Conservation (phyloP, 805 yeast species). For the Monosporozyma siamensis region DNA sequence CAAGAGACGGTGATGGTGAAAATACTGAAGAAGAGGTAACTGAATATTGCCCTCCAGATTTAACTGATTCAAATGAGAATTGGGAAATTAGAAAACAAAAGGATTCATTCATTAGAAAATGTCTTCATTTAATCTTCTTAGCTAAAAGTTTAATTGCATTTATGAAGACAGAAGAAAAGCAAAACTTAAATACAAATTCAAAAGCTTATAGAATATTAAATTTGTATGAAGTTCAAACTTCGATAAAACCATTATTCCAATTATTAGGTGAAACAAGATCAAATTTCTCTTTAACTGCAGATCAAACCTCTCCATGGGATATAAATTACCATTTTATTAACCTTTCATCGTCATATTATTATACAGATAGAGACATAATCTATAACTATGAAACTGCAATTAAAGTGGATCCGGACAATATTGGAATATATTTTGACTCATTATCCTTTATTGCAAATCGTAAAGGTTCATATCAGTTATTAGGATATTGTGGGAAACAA, state of each 20-base stretch:
- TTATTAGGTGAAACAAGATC: conserved; percentile 22
- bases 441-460: conserved; percentile 41
- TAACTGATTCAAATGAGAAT: conserved; percentile 29
- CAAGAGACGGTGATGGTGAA: conserved; percentile 21
- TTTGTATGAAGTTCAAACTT: conserved; percentile 14
- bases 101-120: conserved; percentile 47
- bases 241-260: conserved; percentile 25
- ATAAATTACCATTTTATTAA: conserved; percentile 33
- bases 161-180: conserved; percentile 6
- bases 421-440: conserved; percentile 51
- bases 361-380: conserved; percentile 40
- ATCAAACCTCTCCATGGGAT: conserved; percentile 11
- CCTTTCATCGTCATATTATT: conserved; percentile 41
- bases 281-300: neutral
- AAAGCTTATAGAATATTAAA: conserved; percentile 25
- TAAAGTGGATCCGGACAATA: conserved; percentile 35
- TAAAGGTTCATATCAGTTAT: conserved; percentile 39
- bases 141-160: conserved; percentile 29
- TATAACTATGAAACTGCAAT: conserved; percentile 38
- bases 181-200: conserved; percentile 10
- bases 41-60: conserved; percentile 41
- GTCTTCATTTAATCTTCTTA: conserved; percentile 43
- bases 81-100: conserved; percentile 26
- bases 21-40: too few species aligned
- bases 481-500: conserved; percentile 40